These are phyloP conservation scores for Talaromyces rugulosus DNA, from an alignment of 2,329 filamentous ascomycete genomes.

Conservation along the genomic window DNA sequence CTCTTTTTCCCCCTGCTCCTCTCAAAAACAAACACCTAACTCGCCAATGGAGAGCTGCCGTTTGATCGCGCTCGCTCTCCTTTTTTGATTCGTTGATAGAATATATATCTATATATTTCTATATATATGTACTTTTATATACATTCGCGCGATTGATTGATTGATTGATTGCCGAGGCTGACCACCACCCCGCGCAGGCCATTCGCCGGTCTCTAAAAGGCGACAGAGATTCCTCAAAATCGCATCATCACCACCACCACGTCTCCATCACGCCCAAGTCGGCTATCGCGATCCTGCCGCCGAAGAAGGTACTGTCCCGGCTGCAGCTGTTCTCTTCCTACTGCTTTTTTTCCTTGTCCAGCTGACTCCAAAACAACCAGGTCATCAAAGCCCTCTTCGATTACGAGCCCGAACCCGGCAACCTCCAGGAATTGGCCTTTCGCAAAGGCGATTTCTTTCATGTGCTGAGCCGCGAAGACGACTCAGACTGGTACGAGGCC, in stretches of 20 bases:
- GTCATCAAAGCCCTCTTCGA: slow-evolving; percentile 97
- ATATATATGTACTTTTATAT: background rate
- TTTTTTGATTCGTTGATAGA: background rate
- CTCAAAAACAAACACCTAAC: background rate
- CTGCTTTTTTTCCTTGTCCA: background rate
- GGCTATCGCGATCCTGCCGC: slow-evolving; percentile 81
- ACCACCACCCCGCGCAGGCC: slow-evolving; percentile 48
- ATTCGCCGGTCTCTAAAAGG: slow-evolving; percentile 86
- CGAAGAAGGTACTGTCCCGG: slow-evolving; percentile 68
- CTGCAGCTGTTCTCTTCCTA: background rate
- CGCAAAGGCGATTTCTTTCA: slow-evolving; percentile 96
- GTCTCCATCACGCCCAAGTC: slow-evolving; percentile 79
- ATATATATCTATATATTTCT: background rate
- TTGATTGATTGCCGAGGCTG: background rate
- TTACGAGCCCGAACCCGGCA: slow-evolving; percentile 68
- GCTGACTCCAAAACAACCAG: slow-evolving; percentile 42
- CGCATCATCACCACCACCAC: slow-evolving; percentile 58
- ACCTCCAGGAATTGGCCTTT: slow-evolving; percentile 77
- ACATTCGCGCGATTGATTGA: background rate
- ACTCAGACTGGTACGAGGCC: slow-evolving; percentile 95
- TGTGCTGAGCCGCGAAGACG: slow-evolving; percentile 93
- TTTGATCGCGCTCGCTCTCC: background rate
- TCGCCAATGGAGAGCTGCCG: background rate
- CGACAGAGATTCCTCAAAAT: slow-evolving; percentile 65
- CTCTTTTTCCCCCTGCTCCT: slow-evolving; percentile 6